A percentile compares a stretch with the other conserved stretches of the same genome.
These are phyloP conservation scores for Claviceps monticola DNA, from an alignment of 2,329 filamentous ascomycete species.

Conservation along the genomic window DNA sequence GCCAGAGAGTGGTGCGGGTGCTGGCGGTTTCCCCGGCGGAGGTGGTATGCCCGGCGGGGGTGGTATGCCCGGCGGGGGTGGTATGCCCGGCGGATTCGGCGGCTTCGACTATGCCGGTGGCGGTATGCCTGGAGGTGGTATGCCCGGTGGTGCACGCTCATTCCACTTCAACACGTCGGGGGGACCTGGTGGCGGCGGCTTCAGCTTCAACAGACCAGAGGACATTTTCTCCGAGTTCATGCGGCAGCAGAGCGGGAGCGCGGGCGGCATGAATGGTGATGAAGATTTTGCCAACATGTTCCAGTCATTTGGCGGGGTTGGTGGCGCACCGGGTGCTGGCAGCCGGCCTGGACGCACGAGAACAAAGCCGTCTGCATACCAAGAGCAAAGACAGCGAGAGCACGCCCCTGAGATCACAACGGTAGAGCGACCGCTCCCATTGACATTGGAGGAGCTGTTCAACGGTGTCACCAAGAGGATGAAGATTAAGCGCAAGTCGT, in stretches of 20 bases:
- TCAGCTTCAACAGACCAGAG: conserved; percentile 71
- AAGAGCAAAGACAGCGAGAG: conserved; percentile 17
- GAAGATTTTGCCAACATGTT: conserved; percentile 43
- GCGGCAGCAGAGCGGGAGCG: conserved; percentile 26
- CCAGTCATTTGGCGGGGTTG: conserved; percentile 29
- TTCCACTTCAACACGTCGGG: conserved; percentile 51
- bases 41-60: conserved; percentile 42
- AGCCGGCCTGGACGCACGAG: conserved; percentile 26
- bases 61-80: conserved; percentile 35
- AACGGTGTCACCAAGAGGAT: conserved; percentile 87
- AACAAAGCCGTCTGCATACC: conserved; percentile 27
- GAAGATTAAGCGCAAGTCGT: conserved; percentile 95
- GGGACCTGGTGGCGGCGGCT: conserved; percentile 44
- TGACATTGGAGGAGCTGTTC: conserved; percentile 81
- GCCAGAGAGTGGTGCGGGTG: conserved; percentile 28
- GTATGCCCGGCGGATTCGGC: conserved; percentile 38
- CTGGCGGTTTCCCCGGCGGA: conserved; percentile 40
- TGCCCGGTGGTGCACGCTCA: conserved; percentile 34
- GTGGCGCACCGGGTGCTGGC: conserved; percentile 17
- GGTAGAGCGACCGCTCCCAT: conserved; percentile 67
- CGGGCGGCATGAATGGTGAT: conserved; percentile 24
- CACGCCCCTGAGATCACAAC: conserved; percentile 75
- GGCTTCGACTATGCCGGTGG: conserved; percentile 38
- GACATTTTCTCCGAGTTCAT: conserved; percentile 79
- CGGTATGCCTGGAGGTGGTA: conserved; percentile 30